Percentiles rank a stretch among this genome's conserved stretches.
Evolutionary conservation across 1,139 yeast genomes (phyloP).

Genomic region (Hemisphaericaspora lyxosophila): DNA sequence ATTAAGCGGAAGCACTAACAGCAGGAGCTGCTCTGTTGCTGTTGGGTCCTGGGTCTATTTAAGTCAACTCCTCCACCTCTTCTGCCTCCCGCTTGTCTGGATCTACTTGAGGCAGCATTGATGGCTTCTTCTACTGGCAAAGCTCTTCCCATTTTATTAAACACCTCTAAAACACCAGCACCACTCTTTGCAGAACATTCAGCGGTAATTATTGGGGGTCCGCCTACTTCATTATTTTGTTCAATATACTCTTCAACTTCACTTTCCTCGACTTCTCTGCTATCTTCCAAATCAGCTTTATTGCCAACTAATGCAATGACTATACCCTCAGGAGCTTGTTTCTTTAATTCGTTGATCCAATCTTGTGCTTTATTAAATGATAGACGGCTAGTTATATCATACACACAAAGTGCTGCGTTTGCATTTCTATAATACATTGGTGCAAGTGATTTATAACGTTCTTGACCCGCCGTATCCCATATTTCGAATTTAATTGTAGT

Average conservation of each 20-base stretch:
- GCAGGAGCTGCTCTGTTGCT: slow-evolving; percentile 26
- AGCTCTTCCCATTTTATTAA: slow-evolving; percentile 41
- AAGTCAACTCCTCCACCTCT: slow-evolving; percentile 44
- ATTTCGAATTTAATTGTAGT: slow-evolving; percentile 46
- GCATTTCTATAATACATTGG: slow-evolving; percentile 53
- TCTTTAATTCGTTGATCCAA: slow-evolving; percentile 94
- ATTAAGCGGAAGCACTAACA: too few relatives aligned
- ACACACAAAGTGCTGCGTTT: slow-evolving; percentile 38
- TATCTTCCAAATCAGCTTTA: slow-evolving; percentile 66
- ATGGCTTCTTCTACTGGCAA: slow-evolving; percentile 45
- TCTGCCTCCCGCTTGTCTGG: slow-evolving; percentile 23
- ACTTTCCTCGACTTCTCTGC: slow-evolving; percentile 45
- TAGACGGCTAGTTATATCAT: slow-evolving; percentile 40
- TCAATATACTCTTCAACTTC: slow-evolving; percentile 39
- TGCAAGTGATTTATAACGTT: slow-evolving; percentile 46
- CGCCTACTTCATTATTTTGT: slow-evolving; percentile 28
- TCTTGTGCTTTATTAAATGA: slow-evolving; percentile 88
- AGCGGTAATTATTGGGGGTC: slow-evolving; percentile 24
- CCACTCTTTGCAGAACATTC: slow-evolving; percentile 52
- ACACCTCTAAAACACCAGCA: slow-evolving; percentile 46
- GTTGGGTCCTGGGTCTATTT: slow-evolving; percentile 30
- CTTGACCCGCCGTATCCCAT: slow-evolving; percentile 56
- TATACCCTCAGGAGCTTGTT: slow-evolving; percentile 82
- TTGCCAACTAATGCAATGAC: slow-evolving; percentile 89
- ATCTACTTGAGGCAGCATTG: slow-evolving; percentile 25